These are phyloP conservation scores for Leishmania martiniquensis DNA, from an alignment of 208 protist genomes.

Conservation along the genomic window DNA sequence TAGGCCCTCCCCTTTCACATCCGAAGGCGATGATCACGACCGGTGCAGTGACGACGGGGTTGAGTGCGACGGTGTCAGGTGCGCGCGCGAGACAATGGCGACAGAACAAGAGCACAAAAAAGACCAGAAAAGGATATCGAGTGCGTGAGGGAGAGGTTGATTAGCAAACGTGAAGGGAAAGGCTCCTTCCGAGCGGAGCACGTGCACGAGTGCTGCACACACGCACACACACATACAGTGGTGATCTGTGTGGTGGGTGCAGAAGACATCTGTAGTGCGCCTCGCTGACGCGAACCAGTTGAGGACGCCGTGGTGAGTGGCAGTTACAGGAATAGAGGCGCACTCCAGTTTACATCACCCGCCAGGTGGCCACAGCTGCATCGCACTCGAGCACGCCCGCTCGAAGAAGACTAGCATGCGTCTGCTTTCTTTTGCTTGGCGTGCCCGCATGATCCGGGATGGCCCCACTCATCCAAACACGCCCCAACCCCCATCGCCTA, in stretches of 20 bases:
- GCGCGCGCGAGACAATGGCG: not conserved
- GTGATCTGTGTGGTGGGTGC: no score
- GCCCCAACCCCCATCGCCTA: no score
- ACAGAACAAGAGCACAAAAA: not conserved
- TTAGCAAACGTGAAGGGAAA: not conserved
- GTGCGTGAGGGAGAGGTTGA: constrained; percentile 7
- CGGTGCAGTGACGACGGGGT: not conserved
- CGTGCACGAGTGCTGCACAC: no score
- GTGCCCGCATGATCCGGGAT: no score
- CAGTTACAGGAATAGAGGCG: not conserved
- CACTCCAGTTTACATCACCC: not conserved
- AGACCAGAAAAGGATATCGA: not conserved
- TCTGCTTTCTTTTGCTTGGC: not conserved
- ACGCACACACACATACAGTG: no score
- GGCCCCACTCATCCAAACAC: no score
- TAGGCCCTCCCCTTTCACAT: not conserved
- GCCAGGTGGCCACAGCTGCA: no score
- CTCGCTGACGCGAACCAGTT: not conserved
- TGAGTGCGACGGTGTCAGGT: not conserved
- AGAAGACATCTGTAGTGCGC: not conserved
- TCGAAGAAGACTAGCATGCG: not conserved
- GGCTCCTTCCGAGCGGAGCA: not conserved
- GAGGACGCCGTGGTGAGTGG: not conserved
- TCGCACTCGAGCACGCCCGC: no score
- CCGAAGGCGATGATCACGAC: not conserved